phyloP scores from a whole-genome alignment of 208 protist species.

The Leishmania gerbilli region DNA sequence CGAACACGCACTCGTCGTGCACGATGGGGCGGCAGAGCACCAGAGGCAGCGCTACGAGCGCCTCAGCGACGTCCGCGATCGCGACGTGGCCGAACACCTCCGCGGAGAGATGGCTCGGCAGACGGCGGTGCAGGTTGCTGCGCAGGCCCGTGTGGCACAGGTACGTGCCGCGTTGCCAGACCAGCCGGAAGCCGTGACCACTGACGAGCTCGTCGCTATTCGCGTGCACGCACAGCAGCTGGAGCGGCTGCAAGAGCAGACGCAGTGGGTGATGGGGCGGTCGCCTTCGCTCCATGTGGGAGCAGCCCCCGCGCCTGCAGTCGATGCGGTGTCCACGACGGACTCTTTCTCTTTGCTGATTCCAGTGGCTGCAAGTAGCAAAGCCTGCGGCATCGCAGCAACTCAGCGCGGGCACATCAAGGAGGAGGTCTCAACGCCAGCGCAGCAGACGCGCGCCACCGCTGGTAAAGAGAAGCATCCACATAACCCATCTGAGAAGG shows the following conservation, averaged over 20 bases:
- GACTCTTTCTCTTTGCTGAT: neutral
- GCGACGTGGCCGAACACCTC: constrained; percentile 3
- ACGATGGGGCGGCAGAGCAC: neutral
- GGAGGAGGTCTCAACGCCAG: neutral
- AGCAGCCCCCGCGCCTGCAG: neutral
- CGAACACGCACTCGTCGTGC: neutral
- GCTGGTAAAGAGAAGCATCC: neutral
- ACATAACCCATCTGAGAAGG: neutral
- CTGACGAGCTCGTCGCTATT: constrained; percentile 17
- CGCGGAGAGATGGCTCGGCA: neutral
- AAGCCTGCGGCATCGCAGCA: neutral
- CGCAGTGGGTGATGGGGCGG: neutral
- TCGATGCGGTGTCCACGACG: neutral
- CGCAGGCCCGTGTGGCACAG: constrained; percentile 17
- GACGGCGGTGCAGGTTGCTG: constrained; percentile 10
- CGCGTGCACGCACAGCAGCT: constrained; percentile 23
- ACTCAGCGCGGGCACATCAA: no score
- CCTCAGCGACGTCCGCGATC: constrained; percentile 6
- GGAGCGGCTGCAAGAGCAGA: constrained; percentile 9
- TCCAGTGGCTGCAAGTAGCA: neutral
- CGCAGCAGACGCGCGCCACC: neutral
- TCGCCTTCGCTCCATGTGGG: neutral
- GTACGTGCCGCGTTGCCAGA: constrained; percentile 1
- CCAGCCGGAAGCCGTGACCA: neutral
- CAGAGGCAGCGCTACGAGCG: neutral